Evolutionary conservation across 768 basidiomycete species (phyloP), one percentile per base, ranked within the genome.

Genomic region (Butyriboletus loyo): DNA sequence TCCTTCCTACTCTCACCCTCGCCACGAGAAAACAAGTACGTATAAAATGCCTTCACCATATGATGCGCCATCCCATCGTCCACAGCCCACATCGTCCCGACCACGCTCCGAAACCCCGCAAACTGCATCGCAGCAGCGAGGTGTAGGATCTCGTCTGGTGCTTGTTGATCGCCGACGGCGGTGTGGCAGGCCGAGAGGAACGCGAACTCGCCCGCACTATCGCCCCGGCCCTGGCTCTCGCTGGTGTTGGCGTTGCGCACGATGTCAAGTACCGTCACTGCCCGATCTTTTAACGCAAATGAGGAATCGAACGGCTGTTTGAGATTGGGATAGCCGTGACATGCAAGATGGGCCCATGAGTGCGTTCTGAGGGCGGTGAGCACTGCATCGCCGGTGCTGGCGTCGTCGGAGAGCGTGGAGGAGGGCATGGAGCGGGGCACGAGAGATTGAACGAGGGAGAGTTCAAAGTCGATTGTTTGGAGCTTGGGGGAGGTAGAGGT

Each of bases 141-240:
- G 28, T 72, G 67, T 4, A 73, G 56, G 11, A 63, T 54, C 50
- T 74, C 72, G 49, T 73, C 69, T 0, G 69, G 65, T 5, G 66
- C 61, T 0, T 52, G 17, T 3, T 43, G 49, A 28, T 61, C 61
- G 2, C 60, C 61, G 3, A 51, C 61, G 7, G 66, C 60, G 0
- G 71, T 72, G 31, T 73, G 64, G 31, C 71, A 72, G 0, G 71
- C 72, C 15, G 72, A 73, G 4, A 72, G 53, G 25, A 73, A 72
- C 1, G 67, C 71, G 14, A 73, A 63, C 13, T 64, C 60, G 6
- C 54, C 37, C 1, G 21, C 1, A n/a, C n/a, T n/a, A n/a, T n/a
- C n/a, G n/a, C n/a, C n/a, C n/a, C n/a, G n/a, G n/a, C n/a, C n/a
- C n/a, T n/a, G n/a, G n/a, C n/a, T n/a, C n/a, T n/a, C n/a, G n/a